phyloP scores from a whole-genome alignment of 768 basidiomycete species.

The Pleurotus platypus region DNA sequence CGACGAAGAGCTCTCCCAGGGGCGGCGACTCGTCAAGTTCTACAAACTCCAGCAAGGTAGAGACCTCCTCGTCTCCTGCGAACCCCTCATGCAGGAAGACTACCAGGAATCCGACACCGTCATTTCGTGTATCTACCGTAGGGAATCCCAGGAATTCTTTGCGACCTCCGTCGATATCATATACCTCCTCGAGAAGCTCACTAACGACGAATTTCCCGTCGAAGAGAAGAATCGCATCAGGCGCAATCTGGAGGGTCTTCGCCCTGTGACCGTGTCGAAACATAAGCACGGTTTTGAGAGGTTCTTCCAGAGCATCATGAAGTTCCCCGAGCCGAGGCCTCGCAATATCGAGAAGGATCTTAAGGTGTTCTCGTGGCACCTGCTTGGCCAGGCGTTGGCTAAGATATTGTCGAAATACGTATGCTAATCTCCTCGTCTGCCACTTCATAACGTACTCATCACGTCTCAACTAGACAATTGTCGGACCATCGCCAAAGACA shows the following conservation, averaged over 20 bases:
- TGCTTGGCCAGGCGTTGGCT: constrained; percentile 67
- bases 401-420: constrained; percentile 87
- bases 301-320: constrained; percentile 97
- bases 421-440: constrained; percentile 23
- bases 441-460: background rate
- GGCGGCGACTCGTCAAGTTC: constrained; percentile 87
- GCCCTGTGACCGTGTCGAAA: constrained; percentile 89
- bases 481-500: background rate
- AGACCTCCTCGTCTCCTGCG: constrained; percentile 74
- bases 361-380: constrained; percentile 78
- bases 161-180: constrained; percentile 97
- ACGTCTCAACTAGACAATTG: background rate
- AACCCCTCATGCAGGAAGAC: constrained; percentile 68
- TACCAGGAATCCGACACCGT: constrained; percentile 75
- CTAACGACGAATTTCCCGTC: constrained; percentile 79
- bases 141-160: constrained; percentile 73
- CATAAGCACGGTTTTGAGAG: constrained; percentile 71
- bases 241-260: constrained; percentile 89
- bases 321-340: constrained; percentile 90
- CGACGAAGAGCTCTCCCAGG: constrained; percentile 58
- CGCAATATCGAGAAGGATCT: constrained; percentile 97
- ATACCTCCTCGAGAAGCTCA: constrained; percentile 77
- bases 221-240: constrained; percentile 97
- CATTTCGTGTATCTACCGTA: constrained; percentile 92
- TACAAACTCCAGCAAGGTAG: constrained; percentile 73